Base-by-base conservation (phyloP, 805 yeast genomes). In the Metschnikowia arizonensis region DNA sequence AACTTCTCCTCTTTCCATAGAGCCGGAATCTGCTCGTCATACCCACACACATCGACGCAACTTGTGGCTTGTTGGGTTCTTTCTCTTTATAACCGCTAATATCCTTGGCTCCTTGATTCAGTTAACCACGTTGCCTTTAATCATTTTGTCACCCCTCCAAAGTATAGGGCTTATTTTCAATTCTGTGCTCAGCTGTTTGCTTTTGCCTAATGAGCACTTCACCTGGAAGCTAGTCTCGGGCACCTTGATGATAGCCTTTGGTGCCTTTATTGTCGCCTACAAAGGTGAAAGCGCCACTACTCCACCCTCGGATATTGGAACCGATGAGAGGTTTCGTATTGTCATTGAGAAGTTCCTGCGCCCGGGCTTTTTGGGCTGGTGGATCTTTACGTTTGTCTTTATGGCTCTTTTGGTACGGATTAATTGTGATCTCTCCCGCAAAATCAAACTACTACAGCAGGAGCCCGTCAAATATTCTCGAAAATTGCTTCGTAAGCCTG, bases 111-210 rank as follows among this genome's bases (percentile, higher is more conserved):
- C 93, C 2, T 71, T 85, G 15, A 83, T 88, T 23, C 97, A 89
- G 64, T 80, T 89, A 31, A 79, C 93, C 1, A 84, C 96, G 2
- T 68, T 88, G 33, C 97, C 97, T 1, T 68, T 89, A 48, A 83
- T 88, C 35, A 75, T 89, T 2, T 63, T 88, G 47, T 82, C 89
- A 19, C 96, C 96, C 0, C 65, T 88, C 44, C 96, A 88, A 60
- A 88, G 95, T 21, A 79, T 83, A 19, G 96, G 96, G 0, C 72
- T 89, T n/a, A 89, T 88, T 2, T 88, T 89, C 72, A 89, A 89
- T 63, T 79, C 93, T 0, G 62, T 86, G 1, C 78, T 70, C 35
- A 66, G 88, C 56, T 86, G 93, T 34, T 61, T 84, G 15, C 46
- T 86, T 9, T 63, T 88, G 11, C 75, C 88, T 11, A 71, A 81